phyloP scores from a whole-genome alignment of 2,329 filamentous ascomycete genomes.

The Aulographum hederae region DNA sequence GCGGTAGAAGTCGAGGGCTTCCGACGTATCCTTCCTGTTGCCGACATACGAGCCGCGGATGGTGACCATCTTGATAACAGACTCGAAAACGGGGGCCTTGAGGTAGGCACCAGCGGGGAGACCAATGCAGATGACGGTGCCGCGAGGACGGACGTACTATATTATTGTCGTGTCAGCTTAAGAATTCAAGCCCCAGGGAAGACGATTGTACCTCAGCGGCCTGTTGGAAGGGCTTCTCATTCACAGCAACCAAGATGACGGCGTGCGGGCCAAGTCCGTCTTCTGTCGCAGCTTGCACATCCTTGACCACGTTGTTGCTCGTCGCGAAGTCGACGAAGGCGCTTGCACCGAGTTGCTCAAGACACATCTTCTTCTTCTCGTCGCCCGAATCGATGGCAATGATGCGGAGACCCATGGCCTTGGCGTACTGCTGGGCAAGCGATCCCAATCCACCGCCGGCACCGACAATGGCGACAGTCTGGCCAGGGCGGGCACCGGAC shows the following conservation, averaged over 20 bases:
- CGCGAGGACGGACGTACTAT: conserved; percentile 64
- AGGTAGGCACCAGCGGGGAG: conserved; percentile 66
- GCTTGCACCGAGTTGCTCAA: conserved; percentile 47
- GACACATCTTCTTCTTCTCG: conserved; percentile 58
- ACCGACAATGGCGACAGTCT: conserved; percentile 70
- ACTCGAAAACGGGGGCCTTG: conserved; percentile 73
- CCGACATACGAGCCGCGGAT: conserved; percentile 93
- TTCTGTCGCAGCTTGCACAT: conserved; percentile 63
- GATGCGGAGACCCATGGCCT: conserved; percentile 68
- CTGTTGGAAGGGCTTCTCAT: conserved; percentile 90
- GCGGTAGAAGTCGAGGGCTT: conserved; percentile 80
- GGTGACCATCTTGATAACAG: conserved; percentile 73
- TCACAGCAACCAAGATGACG: conserved; percentile 69
- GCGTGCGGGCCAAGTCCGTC: conserved; percentile 77
- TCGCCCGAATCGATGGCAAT: conserved; percentile 72
- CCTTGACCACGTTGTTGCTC: conserved; percentile 60
- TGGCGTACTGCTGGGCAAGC: conserved; percentile 71
- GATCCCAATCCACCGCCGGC: conserved; percentile 69
- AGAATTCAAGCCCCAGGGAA: no score
- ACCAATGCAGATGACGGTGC: conserved; percentile 75
- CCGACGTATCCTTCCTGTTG: conserved; percentile 70
- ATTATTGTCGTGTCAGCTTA: no score
- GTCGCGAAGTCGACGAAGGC: conserved; percentile 65
- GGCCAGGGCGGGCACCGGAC: conserved; percentile 53
- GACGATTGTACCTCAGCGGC: conserved; percentile 43